Conservation (phyloP, 306 rosid genomes). For the Vigna radiata region DNA sequence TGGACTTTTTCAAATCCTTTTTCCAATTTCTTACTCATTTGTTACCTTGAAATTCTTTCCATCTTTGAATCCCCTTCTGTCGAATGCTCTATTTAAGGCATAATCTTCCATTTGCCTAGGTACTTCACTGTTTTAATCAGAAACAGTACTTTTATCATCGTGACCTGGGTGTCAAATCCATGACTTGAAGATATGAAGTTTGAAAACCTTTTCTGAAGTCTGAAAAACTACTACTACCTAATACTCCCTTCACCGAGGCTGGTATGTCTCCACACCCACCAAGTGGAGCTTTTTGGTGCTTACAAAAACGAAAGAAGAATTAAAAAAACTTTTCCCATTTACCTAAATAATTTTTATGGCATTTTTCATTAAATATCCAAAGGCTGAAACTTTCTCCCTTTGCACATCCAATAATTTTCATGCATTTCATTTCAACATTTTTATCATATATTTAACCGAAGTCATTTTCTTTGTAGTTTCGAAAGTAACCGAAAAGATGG, state of each 20-base stretch:
- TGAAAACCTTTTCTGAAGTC: background rate
- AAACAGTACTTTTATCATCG: background rate
- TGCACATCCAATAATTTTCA: background rate
- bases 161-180: background rate
- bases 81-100: background rate
- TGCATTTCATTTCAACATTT: background rate
- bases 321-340: background rate
- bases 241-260: constrained; percentile 3
- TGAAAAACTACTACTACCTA: background rate
- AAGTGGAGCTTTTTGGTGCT: background rate
- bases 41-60: background rate
- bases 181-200: background rate
- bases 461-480: constrained; percentile 20
- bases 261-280: background rate
- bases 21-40: constrained; percentile 16
- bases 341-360: background rate
- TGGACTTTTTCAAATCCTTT: constrained; percentile 6
- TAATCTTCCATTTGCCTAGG: background rate
- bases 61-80: background rate
- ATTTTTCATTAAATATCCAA: background rate
- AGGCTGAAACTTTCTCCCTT: constrained; percentile 19
- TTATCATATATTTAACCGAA: background rate
- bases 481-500: background rate
- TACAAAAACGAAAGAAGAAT: constrained; percentile 1
- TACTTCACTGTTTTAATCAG: background rate